phyloP scores from a whole-genome alignment of 2,329 filamentous ascomycete genomes.

The Scytalidium sp. region DNA sequence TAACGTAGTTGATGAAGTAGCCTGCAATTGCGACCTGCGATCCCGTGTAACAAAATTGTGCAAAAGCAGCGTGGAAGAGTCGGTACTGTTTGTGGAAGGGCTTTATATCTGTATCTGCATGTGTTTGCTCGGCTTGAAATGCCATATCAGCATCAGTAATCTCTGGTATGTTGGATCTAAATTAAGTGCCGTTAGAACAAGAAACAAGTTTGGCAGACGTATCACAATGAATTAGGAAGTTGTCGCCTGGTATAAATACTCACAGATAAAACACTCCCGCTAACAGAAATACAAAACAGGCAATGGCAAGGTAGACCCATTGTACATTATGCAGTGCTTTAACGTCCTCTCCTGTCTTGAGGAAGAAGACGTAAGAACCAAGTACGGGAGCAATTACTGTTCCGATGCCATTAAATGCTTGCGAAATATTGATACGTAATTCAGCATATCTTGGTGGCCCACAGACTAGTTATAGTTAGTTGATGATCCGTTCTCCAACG shows the following conservation, averaged over 20 bases:
- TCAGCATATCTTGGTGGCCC: slow-evolving; percentile 72
- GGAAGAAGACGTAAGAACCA: slow-evolving; percentile 60
- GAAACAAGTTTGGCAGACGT: neutral
- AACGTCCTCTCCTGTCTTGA: slow-evolving; percentile 44
- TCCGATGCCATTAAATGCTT: slow-evolving; percentile 71
- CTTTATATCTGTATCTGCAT: slow-evolving; percentile 38
- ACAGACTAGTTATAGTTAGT: slow-evolving; percentile 61
- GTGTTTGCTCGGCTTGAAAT: slow-evolving; percentile 34
- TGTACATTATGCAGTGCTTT: slow-evolving; percentile 57
- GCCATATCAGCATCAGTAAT: slow-evolving; percentile 61
- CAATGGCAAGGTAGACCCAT: slow-evolving; percentile 63
- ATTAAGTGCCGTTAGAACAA: neutral
- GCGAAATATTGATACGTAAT: slow-evolving; percentile 69
- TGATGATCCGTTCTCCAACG: no score
- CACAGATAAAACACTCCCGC: slow-evolving; percentile 57
- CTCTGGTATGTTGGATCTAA: slow-evolving; percentile 35
- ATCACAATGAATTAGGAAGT: slow-evolving; percentile 37
- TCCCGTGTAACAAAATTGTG: slow-evolving; percentile 63
- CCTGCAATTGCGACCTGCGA: slow-evolving; percentile 49
- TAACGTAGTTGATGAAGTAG: slow-evolving; percentile 53
- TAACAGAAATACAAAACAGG: slow-evolving; percentile 54
- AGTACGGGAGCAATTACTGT: slow-evolving; percentile 60
- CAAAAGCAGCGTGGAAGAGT: slow-evolving; percentile 57
- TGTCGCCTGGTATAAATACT: slow-evolving; percentile 35
- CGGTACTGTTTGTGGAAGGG: slow-evolving; percentile 57